phyloP scores from a whole-genome alignment of 1,139 yeast species.

The Casaregolazyma suthepensis region DNA sequence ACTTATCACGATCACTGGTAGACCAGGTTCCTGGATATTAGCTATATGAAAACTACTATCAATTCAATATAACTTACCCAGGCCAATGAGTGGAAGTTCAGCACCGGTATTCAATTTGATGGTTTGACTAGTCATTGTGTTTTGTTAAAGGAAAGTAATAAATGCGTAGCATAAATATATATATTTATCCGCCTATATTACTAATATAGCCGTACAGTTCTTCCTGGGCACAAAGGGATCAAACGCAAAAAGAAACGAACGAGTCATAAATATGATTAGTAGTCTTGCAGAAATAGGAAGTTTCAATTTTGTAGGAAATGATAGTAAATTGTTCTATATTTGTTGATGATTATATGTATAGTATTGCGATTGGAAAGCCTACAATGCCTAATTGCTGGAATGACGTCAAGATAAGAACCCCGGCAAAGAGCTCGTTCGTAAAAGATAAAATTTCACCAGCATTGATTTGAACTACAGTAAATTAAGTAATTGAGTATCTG shows the following conservation, averaged over 20 bases:
- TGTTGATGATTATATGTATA: no score
- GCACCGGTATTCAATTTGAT: slow-evolving; percentile 31
- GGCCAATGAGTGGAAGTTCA: slow-evolving; percentile 44
- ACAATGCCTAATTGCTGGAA: not conserved
- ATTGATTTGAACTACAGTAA: no score
- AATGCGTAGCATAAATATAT: not conserved
- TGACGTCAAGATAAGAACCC: not conserved
- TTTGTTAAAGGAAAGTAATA: not conserved
- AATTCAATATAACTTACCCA: slow-evolving; percentile 45
- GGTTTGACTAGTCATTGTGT: not conserved
- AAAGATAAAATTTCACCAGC: no score
- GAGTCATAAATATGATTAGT: no score
- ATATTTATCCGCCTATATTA: no score
- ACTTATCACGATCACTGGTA: slow-evolving; percentile 2
- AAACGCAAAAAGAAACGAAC: not conserved
- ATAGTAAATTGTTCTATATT: no score
- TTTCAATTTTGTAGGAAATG: no score
- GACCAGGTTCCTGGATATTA: slow-evolving; percentile 10
- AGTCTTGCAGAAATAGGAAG: no score
- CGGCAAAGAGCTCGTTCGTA: not conserved
- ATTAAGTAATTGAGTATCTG: no score
- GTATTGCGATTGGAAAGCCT: not conserved
- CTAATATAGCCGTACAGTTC: not conserved
- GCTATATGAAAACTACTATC: not conserved
- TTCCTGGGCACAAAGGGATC: not conserved